Percentiles rank a stretch among this genome's conserved stretches.
Evolutionary conservation across 2,329 filamentous ascomycete genomes (phyloP).

Genomic region (Neoscytalidium dimidiatum): DNA sequence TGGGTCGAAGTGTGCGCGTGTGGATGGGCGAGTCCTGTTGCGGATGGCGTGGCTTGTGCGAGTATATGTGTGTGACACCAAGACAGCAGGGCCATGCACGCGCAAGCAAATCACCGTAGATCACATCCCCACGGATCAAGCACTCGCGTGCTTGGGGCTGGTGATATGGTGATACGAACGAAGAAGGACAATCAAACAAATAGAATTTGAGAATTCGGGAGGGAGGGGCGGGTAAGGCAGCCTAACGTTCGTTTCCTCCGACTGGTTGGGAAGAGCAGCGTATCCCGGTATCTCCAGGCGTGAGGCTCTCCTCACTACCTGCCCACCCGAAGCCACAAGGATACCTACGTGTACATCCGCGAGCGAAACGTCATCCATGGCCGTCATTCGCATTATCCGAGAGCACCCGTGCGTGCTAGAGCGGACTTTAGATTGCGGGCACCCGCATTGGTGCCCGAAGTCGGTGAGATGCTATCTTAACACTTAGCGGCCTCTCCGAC

Average conservation of each 20-base stretch:
- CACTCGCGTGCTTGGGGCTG: neutral
- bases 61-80: neutral
- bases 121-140: neutral
- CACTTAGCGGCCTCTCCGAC: neutral
- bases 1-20: no score
- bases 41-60: neutral
- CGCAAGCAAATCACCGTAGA: neutral
- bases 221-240: neutral
- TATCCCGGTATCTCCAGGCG: neutral
- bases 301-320: neutral
- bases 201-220: neutral
- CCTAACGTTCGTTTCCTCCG: neutral
- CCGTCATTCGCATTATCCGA: no score
- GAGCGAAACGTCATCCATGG: neutral
- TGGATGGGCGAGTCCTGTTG: no score
- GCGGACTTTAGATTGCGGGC: neutral
- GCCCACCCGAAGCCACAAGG: neutral
- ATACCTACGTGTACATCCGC: neutral
- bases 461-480: neutral
- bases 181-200: neutral
- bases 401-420: no score
- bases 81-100: neutral
- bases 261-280: no score
- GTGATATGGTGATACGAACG: neutral
- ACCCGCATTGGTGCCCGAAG: conserved; percentile 8